These are phyloP conservation scores for Cercospora beticola DNA, from an alignment of 2,329 filamentous ascomycete species.

Conservation along the genomic window DNA sequence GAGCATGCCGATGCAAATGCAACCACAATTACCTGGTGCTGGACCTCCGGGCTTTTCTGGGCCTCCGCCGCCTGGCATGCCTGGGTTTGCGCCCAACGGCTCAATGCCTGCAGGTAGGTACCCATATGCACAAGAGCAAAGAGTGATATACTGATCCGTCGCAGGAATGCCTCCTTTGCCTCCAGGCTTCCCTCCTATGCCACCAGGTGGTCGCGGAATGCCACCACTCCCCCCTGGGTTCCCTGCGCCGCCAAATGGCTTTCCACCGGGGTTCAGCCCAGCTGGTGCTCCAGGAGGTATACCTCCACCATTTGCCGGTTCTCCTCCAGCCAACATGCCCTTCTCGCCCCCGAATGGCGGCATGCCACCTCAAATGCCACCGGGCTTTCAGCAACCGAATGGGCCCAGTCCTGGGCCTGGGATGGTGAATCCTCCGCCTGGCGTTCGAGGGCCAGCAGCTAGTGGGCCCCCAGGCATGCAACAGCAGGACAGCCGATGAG, in stretches of 20 bases:
- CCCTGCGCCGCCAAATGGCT: slow-evolving; percentile 40
- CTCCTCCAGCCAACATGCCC: slow-evolving; percentile 28
- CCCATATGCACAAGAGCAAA: neutral
- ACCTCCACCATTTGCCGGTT: slow-evolving; percentile 35
- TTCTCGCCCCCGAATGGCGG: slow-evolving; percentile 38
- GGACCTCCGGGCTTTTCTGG: slow-evolving; percentile 29
- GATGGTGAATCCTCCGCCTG: slow-evolving; percentile 21
- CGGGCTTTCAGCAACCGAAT: slow-evolving; percentile 17
- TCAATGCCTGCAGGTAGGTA: slow-evolving; percentile 27
- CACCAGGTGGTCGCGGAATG: slow-evolving; percentile 30
- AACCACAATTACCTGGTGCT: slow-evolving; percentile 56
- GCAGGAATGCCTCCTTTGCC: slow-evolving; percentile 29
- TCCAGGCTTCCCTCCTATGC: slow-evolving; percentile 27
- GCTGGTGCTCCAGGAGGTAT: slow-evolving; percentile 27
- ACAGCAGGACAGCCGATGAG: slow-evolving; percentile 11
- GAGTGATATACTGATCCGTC: slow-evolving; percentile 5
- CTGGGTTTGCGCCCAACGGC: slow-evolving; percentile 25
- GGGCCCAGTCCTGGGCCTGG: slow-evolving; percentile 24
- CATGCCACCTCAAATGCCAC: slow-evolving; percentile 22
- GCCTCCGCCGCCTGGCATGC: slow-evolving; percentile 37
- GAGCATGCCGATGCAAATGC: slow-evolving; percentile 58
- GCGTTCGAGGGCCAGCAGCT: slow-evolving; percentile 22
- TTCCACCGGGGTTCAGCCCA: slow-evolving; percentile 39
- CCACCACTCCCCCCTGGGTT: slow-evolving; percentile 39
- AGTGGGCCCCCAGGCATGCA: slow-evolving; percentile 16